phyloP scores from a whole-genome alignment of 306 rosid genomes.

The Vigna mungo region DNA sequence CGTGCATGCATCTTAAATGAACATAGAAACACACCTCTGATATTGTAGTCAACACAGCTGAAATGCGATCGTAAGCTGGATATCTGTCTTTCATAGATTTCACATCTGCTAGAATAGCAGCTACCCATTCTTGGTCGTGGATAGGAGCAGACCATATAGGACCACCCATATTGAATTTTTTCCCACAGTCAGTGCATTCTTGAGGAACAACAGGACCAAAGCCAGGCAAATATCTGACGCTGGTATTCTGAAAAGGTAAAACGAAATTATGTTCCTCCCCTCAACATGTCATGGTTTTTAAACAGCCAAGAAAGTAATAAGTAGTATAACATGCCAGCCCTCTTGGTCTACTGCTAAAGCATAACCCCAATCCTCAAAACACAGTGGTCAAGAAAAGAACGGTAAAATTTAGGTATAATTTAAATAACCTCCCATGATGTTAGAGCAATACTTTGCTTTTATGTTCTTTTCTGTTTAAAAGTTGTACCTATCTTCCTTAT shows the following conservation, averaged over 20 bases:
- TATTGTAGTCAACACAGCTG: conserved; percentile 84
- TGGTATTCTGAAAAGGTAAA: conserved; percentile 67
- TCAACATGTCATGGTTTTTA: conserved; percentile 7
- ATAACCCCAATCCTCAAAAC: neutral
- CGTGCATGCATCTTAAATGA: neutral
- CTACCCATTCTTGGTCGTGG: conserved; percentile 95
- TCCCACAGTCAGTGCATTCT: conserved; percentile 93
- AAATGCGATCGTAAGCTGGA: conserved; percentile 91
- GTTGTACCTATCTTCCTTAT: neutral
- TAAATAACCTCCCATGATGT: neutral
- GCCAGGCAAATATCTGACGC: conserved; percentile 85
- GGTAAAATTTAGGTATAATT: neutral
- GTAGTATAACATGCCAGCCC: neutral
- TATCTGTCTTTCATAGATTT: conserved; percentile 74
- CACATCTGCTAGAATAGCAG: conserved; percentile 75
- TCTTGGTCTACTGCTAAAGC: neutral
- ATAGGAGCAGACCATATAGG: conserved; percentile 98
- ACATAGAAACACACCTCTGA: conserved; percentile 68
- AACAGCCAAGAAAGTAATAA: neutral
- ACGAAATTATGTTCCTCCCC: conserved; percentile 16
- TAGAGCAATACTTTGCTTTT: neutral
- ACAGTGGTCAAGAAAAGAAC: conserved; percentile 10
- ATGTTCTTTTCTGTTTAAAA: neutral
- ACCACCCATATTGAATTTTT: conserved; percentile 93
- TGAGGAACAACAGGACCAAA: conserved; percentile 90